Conservation (phyloP, 495 filamentous ascomycete species). For the Penicillium tannophilum region DNA sequence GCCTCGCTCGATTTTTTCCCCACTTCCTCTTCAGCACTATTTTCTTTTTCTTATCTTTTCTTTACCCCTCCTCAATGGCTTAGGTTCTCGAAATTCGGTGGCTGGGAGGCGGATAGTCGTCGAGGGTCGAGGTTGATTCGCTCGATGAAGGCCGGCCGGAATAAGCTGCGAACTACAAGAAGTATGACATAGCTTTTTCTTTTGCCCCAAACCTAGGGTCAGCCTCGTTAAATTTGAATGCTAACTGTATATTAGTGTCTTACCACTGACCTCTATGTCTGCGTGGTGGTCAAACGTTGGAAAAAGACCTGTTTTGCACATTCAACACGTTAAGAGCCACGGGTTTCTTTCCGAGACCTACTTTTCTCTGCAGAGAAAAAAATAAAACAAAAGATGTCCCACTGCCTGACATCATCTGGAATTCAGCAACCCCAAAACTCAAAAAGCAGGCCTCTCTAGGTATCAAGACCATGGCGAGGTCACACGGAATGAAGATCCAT, state of each 20-base stretch:
- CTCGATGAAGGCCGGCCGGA: slow-evolving; percentile 8
- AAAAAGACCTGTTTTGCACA: background rate
- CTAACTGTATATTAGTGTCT: slow-evolving; percentile 8
- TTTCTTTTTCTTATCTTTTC: slow-evolving; percentile 1
- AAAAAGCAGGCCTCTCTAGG: slow-evolving; percentile 22
- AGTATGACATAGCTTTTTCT: slow-evolving; percentile 22
- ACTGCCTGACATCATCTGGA: slow-evolving; percentile 29
- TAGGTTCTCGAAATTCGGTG: slow-evolving; percentile 31
- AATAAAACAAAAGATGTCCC: slow-evolving; percentile 11
- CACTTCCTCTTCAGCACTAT: background rate
- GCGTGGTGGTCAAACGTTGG: background rate
- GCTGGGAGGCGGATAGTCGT: slow-evolving; percentile 38
- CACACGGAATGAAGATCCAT: slow-evolving; percentile 30
- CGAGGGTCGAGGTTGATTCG: slow-evolving; percentile 25
- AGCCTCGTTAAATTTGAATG: slow-evolving; percentile 2
- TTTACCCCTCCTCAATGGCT: slow-evolving; percentile 10
- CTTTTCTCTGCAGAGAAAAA: slow-evolving; percentile 2
- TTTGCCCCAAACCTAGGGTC: background rate
- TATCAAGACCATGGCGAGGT: slow-evolving; percentile 19
- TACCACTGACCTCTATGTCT: background rate
- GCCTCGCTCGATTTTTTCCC: slow-evolving; percentile 5
- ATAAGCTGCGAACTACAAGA: slow-evolving; percentile 25
- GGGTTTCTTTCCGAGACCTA: background rate
- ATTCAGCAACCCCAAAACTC: slow-evolving; percentile 18
- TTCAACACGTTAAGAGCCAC: background rate